Base-by-base conservation (phyloP, 108 stramenopile species). In the Schizochytrium sp. region DNA sequence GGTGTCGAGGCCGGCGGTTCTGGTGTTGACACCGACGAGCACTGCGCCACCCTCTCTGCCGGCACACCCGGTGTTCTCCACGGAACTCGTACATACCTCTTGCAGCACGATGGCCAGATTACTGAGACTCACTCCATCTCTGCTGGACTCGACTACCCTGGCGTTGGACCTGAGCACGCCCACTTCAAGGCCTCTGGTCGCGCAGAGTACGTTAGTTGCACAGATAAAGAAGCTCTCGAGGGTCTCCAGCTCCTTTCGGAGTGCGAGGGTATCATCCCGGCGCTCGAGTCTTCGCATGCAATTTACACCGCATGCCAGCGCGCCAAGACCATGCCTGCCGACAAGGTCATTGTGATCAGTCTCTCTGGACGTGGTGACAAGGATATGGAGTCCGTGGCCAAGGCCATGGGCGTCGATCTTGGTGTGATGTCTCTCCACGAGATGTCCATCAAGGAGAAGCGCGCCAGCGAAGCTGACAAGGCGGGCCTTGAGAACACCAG, bases 281-380 rank as follows among this genome's bases (percentile, higher is more conserved):
- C 98, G 5, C 92, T 98, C 53, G 98, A 98, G 88, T 96, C 97
- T 38, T 95, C 95, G 72, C 98, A 98, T 88, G 98, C 98, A 40
- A 93, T 97, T 59, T 97, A 96, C 91, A 93, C 96, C 87, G 96
- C 96, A 59, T 93, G 97, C 61, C 90, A 96, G 91, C 89, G 97
- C 72, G 98, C 98, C 55, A 96, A 97, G 94, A 95, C 92, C 46
- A 90, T 97, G 89, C 93, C 94, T 69, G 92, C 94, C 73, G 98
- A 95, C 87, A 96, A 97, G 92, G 93, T 95, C 89, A 92, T 98
- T 72, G 95, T 98, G 38, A 96, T 98, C 87, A 97, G 96, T 90
- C 95, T 98, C 94, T 95, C 95, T 93, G 98, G 97, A 3, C 96
- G 98, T 47, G 98, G 98, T 47, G 98, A 98, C 95, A 98, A 98